phyloP scores from a whole-genome alignment of 441 rosid species.

The Eruca vesicaria region DNA sequence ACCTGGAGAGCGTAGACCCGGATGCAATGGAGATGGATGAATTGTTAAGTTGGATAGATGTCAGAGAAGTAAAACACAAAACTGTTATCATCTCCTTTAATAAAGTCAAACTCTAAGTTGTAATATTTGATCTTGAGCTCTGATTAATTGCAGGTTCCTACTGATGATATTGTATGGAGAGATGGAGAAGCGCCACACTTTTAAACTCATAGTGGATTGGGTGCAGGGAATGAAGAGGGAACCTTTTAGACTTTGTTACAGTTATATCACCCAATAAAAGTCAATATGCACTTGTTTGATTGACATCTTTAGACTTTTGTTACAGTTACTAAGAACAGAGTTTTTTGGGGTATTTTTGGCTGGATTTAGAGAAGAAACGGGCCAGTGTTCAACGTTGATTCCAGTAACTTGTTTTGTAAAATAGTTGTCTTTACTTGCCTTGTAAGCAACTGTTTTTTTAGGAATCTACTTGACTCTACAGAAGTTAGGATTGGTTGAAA shows the following conservation, averaged over 20 bases:
- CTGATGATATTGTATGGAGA: conserved; percentile 6
- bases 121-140: background rate
- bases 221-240: conserved; percentile 17
- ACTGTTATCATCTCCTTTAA: background rate
- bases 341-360: background rate
- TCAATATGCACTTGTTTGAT: background rate
- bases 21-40: conserved; percentile 20
- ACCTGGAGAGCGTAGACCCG: background rate
- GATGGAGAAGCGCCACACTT: background rate
- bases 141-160: background rate
- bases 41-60: background rate
- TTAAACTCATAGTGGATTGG: background rate
- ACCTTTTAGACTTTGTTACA: no score
- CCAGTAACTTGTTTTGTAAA: background rate
- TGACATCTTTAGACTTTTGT: background rate
- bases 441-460: no score
- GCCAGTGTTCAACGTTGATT: conserved; percentile 2
- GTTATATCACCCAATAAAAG: background rate
- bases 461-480: background rate
- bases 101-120: conserved; percentile 8
- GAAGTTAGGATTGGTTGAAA: background rate
- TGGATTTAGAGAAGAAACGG: conserved; percentile 4
- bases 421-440: background rate
- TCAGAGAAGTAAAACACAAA: conserved; percentile 22
- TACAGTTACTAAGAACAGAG: background rate